These are phyloP conservation scores for Apophysomyces variabilis DNA, from an alignment of 371 early-diverging fungal genomes.

Conservation along the genomic window DNA sequence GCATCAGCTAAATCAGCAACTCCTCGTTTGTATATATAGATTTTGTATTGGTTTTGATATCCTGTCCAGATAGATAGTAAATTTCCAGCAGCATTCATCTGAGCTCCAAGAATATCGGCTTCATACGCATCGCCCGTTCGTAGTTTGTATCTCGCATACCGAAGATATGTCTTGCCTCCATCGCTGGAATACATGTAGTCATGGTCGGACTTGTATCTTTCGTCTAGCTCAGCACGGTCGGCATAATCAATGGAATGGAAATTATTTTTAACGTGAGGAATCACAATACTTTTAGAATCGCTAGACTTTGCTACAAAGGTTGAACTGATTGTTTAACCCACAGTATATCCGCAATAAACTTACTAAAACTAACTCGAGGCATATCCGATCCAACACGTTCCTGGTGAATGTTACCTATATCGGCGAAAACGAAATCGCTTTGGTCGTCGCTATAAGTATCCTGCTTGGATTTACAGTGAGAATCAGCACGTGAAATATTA, in stretches of 20 bases:
- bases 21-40: conserved; percentile 33
- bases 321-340: not conserved
- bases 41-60: conserved; percentile 10
- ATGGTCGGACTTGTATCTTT: not conserved
- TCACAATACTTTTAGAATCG: conserved; percentile 36
- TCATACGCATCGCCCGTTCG: conserved; percentile 16
- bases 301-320: conserved; percentile 28
- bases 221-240: conserved; percentile 26
- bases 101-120: conserved; percentile 33
- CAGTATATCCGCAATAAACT: not conserved
- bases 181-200: not conserved
- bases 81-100: conserved; percentile 31
- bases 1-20: not conserved
- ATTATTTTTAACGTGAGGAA: conserved; percentile 34
- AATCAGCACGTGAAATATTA: not conserved
- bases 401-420: conserved; percentile 38
- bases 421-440: conserved; percentile 40
- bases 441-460: conserved; percentile 32
- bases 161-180: conserved; percentile 10
- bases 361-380: conserved; percentile 21
- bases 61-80: conserved; percentile 48
- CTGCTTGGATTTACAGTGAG: conserved; percentile 18
- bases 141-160: not conserved
- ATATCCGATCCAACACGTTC: conserved; percentile 37
- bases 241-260: conserved; percentile 44